Evolutionary conservation across 345 rosid species (phyloP), one percentile per base, ranked within the genome.

Genomic region (Litchi chinensis): DNA sequence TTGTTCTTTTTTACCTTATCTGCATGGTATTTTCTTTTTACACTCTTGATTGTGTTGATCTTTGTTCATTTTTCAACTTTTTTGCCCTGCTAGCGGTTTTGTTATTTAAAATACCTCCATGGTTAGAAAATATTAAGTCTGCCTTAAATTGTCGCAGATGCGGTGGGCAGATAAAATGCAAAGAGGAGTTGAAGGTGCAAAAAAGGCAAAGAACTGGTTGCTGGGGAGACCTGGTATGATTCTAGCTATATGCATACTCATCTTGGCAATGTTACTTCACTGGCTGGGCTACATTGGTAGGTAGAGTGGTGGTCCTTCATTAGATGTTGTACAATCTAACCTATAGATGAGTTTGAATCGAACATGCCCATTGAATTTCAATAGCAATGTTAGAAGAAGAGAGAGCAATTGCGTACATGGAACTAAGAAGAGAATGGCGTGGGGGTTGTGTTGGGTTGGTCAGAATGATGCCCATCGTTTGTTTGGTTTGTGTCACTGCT

Each of bases 131-230:
- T 21, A 18, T n/a, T 39, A 57, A 39, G 4, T 13, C 9, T 8
- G 26, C 37, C 5, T 43, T 2, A 13, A 65, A 54, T 76, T 75
- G 77, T 78, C 81, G 80, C 90, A 97, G 99, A 93, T 97, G 98
- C 75, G 83, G 79, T 96, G 98, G 99, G 95, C 91, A 8, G 98
- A 92, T 86, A 84, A 91, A 84, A 84, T 90, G 65, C 98, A 92
- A 81, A 94, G 84, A 46, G 98, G 95, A 82, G 92, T 89, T 0
- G 91, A 88, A 77, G 86, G 88, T 65, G 93, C 88, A 1, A 93
- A 81, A 88, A 94, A 91, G 84, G 91, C 94, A 59, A 96, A 96
- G 92, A 93, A 91, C 76, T 97, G 98, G 98, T 77, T 97, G 79
- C 89, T 97, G 0, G 98, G 98, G 15, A 89, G 84, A 82, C 89